These are phyloP conservation scores for Backusella luteola DNA, from an alignment of 192 early-diverging fungal species.

Conservation along the genomic window DNA sequence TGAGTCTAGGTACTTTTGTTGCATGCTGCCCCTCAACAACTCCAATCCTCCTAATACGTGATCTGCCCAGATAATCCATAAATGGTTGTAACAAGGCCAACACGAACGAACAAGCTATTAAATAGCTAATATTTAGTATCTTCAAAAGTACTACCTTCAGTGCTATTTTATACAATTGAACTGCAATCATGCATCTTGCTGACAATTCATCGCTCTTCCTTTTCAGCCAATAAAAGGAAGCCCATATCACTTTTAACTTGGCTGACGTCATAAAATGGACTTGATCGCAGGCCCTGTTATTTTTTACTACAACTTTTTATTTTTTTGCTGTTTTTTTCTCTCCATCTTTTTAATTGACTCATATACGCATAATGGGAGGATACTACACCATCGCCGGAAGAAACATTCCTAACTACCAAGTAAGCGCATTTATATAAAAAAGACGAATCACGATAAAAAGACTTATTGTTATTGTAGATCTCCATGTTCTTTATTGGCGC, in stretches of 20 bases:
- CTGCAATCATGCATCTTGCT: not conserved
- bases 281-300: not conserved
- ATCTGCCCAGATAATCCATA: too few relatives aligned
- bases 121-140: too few relatives aligned
- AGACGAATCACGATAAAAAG: not conserved
- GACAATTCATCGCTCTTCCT: not conserved
- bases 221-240: not conserved
- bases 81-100: too few relatives aligned
- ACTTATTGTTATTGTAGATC: slow-evolving; percentile 22
- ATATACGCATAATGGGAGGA: slow-evolving; percentile 23
- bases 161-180: not conserved
- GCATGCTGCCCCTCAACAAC: too few relatives aligned
- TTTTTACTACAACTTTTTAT: slow-evolving; percentile 1
- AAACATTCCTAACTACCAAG: slow-evolving; percentile 32
- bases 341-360: not conserved
- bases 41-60: too few relatives aligned
- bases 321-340: slow-evolving; percentile 3
- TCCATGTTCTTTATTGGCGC: slow-evolving; percentile 39
- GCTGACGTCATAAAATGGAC: not conserved
- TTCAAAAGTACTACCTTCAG: too few relatives aligned
- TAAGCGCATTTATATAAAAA: slow-evolving; percentile 7
- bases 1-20: too few relatives aligned
- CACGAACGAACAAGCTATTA: too few relatives aligned
- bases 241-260: not conserved
- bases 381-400: slow-evolving; percentile 39